Conservation (phyloP, 2,329 filamentous ascomycete genomes). For the Lachnellula hyalina region DNA sequence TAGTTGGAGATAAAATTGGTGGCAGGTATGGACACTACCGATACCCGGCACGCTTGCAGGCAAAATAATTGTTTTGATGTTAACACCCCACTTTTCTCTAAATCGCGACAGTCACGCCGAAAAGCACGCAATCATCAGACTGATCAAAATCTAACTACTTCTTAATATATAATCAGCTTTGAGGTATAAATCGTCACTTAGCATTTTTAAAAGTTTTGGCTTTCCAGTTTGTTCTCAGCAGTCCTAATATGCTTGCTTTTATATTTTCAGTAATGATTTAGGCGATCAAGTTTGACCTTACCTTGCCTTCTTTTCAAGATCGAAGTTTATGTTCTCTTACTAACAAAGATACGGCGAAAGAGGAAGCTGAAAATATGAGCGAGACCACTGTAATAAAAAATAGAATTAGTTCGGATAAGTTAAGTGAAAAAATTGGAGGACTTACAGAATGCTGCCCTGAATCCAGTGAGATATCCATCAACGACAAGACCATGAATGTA, state of each 20-base stretch:
- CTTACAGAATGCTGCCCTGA: conserved; percentile 5
- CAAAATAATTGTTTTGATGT: background rate
- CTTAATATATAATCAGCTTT: background rate
- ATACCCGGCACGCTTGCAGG: background rate
- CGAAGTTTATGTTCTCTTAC: background rate
- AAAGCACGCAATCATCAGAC: background rate
- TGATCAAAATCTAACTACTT: background rate
- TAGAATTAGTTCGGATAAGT: background rate
- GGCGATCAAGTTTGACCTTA: no score
- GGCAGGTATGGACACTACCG: background rate
- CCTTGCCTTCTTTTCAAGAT: background rate
- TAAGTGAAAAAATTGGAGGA: background rate
- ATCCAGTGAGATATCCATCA: conserved; percentile 5
- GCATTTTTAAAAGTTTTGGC: no score
- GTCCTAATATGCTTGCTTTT: no score
- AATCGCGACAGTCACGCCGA: background rate
- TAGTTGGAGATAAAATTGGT: background rate
- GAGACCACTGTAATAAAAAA: background rate
- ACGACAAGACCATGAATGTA: conserved; percentile 6
- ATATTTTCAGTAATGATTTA: no score
- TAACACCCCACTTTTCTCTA: background rate
- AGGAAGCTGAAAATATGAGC: background rate
- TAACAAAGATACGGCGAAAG: background rate
- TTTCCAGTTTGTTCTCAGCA: no score
- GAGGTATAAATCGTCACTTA: no score